phyloP scores from a whole-genome alignment of 2,329 filamentous ascomycete species.

The Bipolaris cookei region DNA sequence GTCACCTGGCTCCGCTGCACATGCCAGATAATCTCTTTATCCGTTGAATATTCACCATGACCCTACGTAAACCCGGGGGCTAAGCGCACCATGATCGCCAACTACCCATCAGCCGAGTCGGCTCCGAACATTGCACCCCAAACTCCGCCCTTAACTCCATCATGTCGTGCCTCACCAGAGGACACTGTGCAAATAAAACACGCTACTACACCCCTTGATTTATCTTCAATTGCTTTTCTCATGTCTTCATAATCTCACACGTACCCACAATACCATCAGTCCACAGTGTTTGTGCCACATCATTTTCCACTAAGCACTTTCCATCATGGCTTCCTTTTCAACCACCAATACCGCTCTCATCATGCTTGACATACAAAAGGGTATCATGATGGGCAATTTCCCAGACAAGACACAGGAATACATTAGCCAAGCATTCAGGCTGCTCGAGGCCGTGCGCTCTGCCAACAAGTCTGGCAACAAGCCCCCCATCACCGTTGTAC shows the following conservation, averaged over 20 bases:
- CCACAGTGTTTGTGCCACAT: not conserved
- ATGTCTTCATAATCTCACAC: not conserved
- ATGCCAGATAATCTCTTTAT: not conserved
- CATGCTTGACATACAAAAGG: not conserved
- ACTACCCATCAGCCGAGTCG: not conserved
- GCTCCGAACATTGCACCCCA: not conserved
- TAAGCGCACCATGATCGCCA: not conserved
- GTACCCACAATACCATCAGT: not conserved
- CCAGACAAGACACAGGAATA: not conserved
- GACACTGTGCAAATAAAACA: not conserved
- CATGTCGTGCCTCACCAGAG: not conserved
- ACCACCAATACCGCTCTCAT: not conserved
- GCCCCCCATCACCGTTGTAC: not conserved
- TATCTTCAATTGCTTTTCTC: not conserved
- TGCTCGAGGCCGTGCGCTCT: not conserved
- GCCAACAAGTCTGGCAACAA: not conserved
- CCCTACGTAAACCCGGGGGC: not conserved
- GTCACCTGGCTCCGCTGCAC: not conserved
- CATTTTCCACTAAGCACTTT: not conserved
- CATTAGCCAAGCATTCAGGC: not conserved
- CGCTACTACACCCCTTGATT: not conserved
- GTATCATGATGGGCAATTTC: constrained; percentile 1
- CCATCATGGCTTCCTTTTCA: not conserved
- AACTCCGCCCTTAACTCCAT: not conserved
- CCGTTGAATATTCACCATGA: not conserved